Conservation (phyloP, 352 stramenopile species). For the Phytophthora megakarya region DNA sequence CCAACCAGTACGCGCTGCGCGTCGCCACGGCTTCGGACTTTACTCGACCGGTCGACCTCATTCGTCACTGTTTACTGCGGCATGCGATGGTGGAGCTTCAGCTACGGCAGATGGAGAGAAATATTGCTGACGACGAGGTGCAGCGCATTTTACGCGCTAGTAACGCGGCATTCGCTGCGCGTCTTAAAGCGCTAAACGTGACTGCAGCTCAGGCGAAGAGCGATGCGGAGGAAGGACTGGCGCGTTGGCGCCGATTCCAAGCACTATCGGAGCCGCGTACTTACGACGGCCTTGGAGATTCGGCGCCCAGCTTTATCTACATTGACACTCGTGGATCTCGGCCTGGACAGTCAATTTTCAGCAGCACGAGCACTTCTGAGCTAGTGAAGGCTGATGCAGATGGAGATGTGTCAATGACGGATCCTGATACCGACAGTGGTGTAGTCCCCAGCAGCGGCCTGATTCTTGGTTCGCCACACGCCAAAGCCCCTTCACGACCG, state of each 20-base stretch:
- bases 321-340: conserved; percentile 52
- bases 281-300: conserved; percentile 37
- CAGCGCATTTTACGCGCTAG: conserved; percentile 27
- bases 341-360: conserved; percentile 7
- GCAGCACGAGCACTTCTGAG: not conserved
- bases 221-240: conserved; percentile 35
- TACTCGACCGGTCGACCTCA: conserved; percentile 41
- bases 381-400: conserved; percentile 21
- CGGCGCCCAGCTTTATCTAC: conserved; percentile 58
- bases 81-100: conserved; percentile 61
- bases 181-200: conserved; percentile 32
- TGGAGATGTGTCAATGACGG: conserved; percentile 43
- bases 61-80: conserved; percentile 59
- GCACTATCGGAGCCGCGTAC: conserved; percentile 13
- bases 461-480: conserved; percentile 2
- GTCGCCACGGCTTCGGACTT: conserved; percentile 46
- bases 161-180: conserved; percentile 33
- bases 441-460: conserved; percentile 1
- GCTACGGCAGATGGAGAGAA: conserved; percentile 30
- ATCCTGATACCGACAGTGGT: conserved; percentile 23
- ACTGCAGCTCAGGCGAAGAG: conserved; percentile 21
- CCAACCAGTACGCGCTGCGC: conserved; percentile 62
- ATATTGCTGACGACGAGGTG: conserved; percentile 27
- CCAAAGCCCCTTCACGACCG: not conserved
- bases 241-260: conserved; percentile 38